A percentile compares a stretch with the other conserved stretches of the same genome.
Evolutionary conservation across 2,329 filamentous ascomycete species (phyloP).

Genomic region (Aspergillus neoniger): DNA sequence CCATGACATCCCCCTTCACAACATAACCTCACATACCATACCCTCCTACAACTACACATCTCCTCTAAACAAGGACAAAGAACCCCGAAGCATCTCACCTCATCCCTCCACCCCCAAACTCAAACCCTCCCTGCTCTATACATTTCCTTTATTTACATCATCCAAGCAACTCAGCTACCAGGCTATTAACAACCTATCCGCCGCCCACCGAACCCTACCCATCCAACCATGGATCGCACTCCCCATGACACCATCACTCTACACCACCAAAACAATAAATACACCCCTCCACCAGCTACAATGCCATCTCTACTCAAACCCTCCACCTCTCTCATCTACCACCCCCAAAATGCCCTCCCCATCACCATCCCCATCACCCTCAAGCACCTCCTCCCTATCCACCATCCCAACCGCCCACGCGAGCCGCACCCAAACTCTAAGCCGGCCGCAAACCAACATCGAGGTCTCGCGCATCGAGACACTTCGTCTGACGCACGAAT

Average conservation of each 20-base stretch:
- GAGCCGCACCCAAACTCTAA: constrained; percentile 11
- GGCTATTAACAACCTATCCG: neutral
- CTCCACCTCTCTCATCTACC: too few relatives aligned
- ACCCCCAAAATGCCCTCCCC: neutral
- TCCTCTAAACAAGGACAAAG: neutral
- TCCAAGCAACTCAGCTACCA: neutral
- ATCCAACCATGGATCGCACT: neutral
- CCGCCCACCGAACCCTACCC: neutral
- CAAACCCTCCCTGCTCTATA: too few relatives aligned
- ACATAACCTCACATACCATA: neutral
- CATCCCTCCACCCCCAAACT: too few relatives aligned
- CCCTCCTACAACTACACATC: too few relatives aligned
- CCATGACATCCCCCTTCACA: too few relatives aligned
- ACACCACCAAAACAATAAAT: neutral
- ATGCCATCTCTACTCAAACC: neutral
- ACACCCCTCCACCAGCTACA: neutral
- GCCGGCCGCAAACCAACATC: constrained; percentile 27
- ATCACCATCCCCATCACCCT: neutral
- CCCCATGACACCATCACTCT: constrained; percentile 1
- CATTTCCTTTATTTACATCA: neutral
- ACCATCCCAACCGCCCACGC: neutral
- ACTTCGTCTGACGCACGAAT: constrained; percentile 28
- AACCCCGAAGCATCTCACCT: too few relatives aligned
- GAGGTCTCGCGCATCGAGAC: constrained; percentile 33
- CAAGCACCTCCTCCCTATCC: neutral